phyloP scores from a whole-genome alignment of 345 rosid species.

The Eucalyptus shirleyi region DNA sequence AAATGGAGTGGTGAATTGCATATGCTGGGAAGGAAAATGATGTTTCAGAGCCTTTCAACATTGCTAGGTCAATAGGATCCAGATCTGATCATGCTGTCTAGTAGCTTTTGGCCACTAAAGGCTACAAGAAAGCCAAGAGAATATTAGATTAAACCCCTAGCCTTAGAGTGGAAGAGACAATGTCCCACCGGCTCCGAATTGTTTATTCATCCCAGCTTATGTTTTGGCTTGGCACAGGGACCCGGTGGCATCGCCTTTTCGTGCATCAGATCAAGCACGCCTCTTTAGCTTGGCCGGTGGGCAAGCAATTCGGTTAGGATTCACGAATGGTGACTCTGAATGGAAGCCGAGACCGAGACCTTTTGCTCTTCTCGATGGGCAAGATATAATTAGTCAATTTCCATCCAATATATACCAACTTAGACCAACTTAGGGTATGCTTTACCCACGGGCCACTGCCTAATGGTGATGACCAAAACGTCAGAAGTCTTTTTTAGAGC shows the following conservation, averaged over 20 bases:
- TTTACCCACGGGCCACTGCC: too few species aligned
- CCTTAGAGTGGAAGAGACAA: neutral
- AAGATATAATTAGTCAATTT: neutral
- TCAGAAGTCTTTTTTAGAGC: neutral
- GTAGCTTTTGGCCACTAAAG: neutral
- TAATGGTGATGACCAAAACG: neutral
- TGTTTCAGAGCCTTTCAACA: neutral
- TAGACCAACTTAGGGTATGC: too few species aligned
- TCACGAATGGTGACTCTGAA: neutral
- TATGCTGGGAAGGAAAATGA: neutral
- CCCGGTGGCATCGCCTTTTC: neutral
- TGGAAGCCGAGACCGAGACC: neutral
- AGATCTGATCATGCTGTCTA: constrained; percentile 2
- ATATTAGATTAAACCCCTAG: neutral
- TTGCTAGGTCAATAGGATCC: neutral
- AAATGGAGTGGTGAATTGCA: neutral
- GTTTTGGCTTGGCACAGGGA: neutral
- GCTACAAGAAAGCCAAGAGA: neutral
- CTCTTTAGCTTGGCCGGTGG: neutral
- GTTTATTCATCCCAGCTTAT: neutral
- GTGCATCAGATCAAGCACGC: neutral
- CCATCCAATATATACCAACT: neutral
- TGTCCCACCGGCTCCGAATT: neutral
- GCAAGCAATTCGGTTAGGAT: neutral
- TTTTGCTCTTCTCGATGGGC: neutral